Evolutionary conservation across 257 asterid genomes (phyloP).

Genomic region (Salvia miltiorrhiza): DNA sequence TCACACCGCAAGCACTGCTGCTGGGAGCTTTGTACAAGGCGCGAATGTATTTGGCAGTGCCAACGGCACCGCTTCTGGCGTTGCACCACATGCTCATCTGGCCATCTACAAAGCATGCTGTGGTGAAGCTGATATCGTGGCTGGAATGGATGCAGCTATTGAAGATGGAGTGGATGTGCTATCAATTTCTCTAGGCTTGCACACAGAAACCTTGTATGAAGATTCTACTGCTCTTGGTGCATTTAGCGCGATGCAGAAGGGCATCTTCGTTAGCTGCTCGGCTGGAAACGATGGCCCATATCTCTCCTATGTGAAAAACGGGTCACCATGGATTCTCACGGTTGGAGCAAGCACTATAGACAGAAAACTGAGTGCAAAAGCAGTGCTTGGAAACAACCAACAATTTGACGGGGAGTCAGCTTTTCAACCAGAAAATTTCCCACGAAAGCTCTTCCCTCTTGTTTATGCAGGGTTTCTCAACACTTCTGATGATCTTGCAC

Average conservation of each 20-base stretch:
- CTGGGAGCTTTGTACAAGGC: slow-evolving; percentile 36
- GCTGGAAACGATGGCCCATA: slow-evolving; percentile 29
- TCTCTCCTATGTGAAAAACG: neutral
- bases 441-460: neutral
- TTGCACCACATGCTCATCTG: slow-evolving; percentile 50
- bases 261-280: slow-evolving; percentile 26
- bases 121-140: slow-evolving; percentile 23
- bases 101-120: slow-evolving; percentile 45
- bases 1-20: slow-evolving; percentile 56
- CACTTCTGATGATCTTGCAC: neutral
- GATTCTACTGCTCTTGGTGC: slow-evolving; percentile 23
- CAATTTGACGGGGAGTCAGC: slow-evolving; percentile 12
- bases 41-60: slow-evolving; percentile 42
- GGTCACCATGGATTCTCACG: slow-evolving; percentile 36
- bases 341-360: slow-evolving; percentile 36
- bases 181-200: slow-evolving; percentile 21
- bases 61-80: slow-evolving; percentile 47
- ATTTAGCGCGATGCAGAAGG: slow-evolving; percentile 26
- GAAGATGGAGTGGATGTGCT: slow-evolving; percentile 44
- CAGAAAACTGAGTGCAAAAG: slow-evolving; percentile 21
- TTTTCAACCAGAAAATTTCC: neutral
- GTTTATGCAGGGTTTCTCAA: neutral
- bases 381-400: slow-evolving; percentile 14
- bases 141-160: slow-evolving; percentile 45
- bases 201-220: neutral